Evolutionary conservation across 2,329 filamentous ascomycete genomes (phyloP), one percentile per base, ranked within the genome.

Genomic region (Aurifilum marmelostoma): DNA sequence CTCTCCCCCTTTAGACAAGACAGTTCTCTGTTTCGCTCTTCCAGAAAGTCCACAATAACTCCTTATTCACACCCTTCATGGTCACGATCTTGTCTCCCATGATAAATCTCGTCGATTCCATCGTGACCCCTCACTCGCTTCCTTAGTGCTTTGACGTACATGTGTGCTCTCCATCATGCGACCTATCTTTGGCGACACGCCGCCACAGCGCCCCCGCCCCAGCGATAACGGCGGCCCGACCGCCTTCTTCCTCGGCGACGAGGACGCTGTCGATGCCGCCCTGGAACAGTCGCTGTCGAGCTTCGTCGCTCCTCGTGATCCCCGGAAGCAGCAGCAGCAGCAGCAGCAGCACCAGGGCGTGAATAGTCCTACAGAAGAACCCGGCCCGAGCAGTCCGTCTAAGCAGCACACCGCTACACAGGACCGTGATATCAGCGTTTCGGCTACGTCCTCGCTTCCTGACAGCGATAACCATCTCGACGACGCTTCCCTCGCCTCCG

Each of bases 141-240:
- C 18, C 56, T 37, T 34, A 34, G 39, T 62, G 39, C 52, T 41
- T 32, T 37, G 52, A 66, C 61, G 54, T 72, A 67, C 65, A 71
- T 72, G 72, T 68, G 67, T 56, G 37, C 66, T 43, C 18, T 24
- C 39, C 66, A 73, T 54, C 60, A 84, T 84, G 83, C 82, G 82
- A 76, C 82, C 83, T 66, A 73, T 84, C 69, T 79, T 80, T 63
- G 81, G 82, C 75, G 82, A 83, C 69, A 81, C 83, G 76, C 77
- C 75, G 65, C 77, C 75, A 73, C 80, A 81, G 73, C 78, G 79
- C 70, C 79, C 77, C 68, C 80, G 80, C 72, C 75, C 76, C 71
- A 72, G 76, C 73, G 79, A 82, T 75, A 77, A 80, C 52, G 72
- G 74, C 41, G 77, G 77, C 47, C 77, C 68, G 34, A 66, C 78